A percentile compares a stretch with the other conserved stretches of the same genome.
Conservation (phyloP, 495 filamentous ascomycete species). For the Neurospora sp. region DNA sequence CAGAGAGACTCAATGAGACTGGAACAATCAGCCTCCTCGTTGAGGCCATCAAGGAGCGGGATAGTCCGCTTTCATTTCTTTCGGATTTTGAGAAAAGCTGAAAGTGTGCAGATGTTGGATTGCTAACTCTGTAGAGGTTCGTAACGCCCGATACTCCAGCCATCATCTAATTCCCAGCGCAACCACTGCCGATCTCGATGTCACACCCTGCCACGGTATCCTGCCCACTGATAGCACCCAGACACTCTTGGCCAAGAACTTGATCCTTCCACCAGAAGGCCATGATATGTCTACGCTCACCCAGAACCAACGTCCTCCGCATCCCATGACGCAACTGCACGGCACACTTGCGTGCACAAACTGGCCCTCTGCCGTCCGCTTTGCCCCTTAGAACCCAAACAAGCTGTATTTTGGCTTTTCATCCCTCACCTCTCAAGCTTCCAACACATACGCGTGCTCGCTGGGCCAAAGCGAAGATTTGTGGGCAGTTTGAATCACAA, state of each 20-base stretch:
- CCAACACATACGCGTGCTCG: not conserved
- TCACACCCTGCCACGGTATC: not conserved
- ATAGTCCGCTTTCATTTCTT: not conserved
- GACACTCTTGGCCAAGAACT: not conserved
- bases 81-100: not conserved
- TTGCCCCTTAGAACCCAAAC: too few species aligned
- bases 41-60: not conserved
- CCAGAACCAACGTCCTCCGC: not conserved
- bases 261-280: not conserved
- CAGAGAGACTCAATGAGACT: not conserved
- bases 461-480: not conserved
- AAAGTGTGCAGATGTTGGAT: not conserved
- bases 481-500: not conserved
- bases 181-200: not conserved
- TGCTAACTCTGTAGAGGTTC: not conserved
- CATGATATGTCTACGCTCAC: not conserved
- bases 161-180: not conserved
- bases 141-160: not conserved
- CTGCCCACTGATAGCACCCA: not conserved
- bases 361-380: not conserved
- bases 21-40: not conserved
- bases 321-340: not conserved
- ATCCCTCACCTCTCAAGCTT: not conserved
- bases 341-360: not conserved
- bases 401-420: too few species aligned